These are phyloP conservation scores for Protostelium mycophagum DNA, from an alignment of 78 protist species.

Conservation along the genomic window DNA sequence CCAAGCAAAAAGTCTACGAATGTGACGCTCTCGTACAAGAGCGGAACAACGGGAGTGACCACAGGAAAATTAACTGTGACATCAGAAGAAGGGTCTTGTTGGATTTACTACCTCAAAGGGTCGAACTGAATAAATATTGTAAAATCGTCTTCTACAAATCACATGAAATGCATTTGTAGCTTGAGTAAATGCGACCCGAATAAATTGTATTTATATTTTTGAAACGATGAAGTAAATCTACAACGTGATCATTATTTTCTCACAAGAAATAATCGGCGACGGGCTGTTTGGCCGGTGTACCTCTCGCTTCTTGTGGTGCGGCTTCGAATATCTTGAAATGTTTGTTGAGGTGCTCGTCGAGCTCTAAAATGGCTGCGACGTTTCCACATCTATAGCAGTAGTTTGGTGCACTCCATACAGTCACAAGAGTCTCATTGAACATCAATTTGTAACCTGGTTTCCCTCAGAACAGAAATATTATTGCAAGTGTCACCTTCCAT, in stretches of 20 bases:
- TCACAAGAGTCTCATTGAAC: conserved; percentile 92
- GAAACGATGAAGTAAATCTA: no score
- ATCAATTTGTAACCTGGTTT: conserved; percentile 79
- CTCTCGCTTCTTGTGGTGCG: conserved; percentile 88
- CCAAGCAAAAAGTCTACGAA: conserved; percentile 13
- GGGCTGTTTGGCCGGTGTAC: conserved; percentile 82
- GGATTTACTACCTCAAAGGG: not conserved
- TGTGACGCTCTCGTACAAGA: conserved; percentile 23
- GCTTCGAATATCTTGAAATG: conserved; percentile 91
- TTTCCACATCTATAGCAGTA: conserved; percentile 98
- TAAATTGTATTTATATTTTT: no score
- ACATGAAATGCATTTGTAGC: no score
- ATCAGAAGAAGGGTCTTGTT: not conserved
- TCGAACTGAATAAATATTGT: no score
- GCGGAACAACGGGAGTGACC: not conserved
- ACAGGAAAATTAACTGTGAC: not conserved
- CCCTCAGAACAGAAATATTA: not conserved
- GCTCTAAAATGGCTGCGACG: conserved; percentile 93
- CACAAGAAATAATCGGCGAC: conserved; percentile 92
- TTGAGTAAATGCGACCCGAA: no score
- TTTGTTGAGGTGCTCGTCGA: conserved; percentile 79
- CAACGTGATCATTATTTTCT: no score
- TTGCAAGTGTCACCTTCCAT: conserved; percentile 88
- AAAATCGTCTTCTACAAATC: no score
- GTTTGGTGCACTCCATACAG: conserved; percentile 99